phyloP scores from a whole-genome alignment of 2,329 filamentous ascomycete genomes.

The Ascochyta clinopodiicola region DNA sequence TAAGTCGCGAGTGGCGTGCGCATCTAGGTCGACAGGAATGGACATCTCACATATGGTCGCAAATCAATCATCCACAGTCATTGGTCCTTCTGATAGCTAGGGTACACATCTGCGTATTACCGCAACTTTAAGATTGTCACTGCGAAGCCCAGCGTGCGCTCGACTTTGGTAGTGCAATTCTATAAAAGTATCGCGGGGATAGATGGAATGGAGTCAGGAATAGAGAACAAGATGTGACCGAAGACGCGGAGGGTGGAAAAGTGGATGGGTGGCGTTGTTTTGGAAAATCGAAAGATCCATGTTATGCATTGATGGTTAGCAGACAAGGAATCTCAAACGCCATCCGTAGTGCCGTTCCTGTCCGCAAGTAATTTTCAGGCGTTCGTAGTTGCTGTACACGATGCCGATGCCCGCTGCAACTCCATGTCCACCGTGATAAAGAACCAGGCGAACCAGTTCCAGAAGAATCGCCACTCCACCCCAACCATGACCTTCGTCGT shows the following conservation, averaged over 20 bases:
- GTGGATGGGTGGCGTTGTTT: constrained; percentile 13
- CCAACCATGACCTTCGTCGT: constrained; percentile 40
- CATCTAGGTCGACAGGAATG: background rate
- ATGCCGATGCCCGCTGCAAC: constrained; percentile 47
- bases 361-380: constrained; percentile 49
- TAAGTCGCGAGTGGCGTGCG: background rate
- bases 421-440: constrained; percentile 44
- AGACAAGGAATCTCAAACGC: constrained; percentile 49
- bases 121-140: background rate
- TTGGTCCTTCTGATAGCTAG: too few species aligned
- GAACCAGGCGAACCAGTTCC: constrained; percentile 40
- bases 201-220: background rate
- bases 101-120: too few species aligned
- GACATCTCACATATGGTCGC: too few species aligned
- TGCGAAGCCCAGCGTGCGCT: background rate
- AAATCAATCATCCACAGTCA: too few species aligned
- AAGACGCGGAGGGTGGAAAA: background rate
- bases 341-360: constrained; percentile 47
- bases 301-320: constrained; percentile 51
- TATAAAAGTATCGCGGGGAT: background rate
- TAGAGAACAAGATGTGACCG: background rate
- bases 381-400: constrained; percentile 48
- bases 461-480: constrained; percentile 43
- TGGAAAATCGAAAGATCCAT: constrained; percentile 44
- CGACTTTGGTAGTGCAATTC: background rate